Conservation (phyloP, 2,329 filamentous ascomycete genomes). For the Trichoderma guizhouense region DNA sequence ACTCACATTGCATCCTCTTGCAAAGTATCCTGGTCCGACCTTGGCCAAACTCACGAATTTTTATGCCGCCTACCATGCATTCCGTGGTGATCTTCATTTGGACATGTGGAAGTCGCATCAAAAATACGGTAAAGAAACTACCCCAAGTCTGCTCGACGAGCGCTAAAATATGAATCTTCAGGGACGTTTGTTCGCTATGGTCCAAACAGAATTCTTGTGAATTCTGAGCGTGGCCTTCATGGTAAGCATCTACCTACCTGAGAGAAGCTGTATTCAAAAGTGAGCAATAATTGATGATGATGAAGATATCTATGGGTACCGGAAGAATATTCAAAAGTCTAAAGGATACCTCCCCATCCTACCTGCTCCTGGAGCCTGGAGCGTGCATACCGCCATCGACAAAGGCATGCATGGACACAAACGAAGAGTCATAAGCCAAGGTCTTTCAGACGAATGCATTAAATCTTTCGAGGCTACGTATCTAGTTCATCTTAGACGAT, state of each 20-base stretch:
- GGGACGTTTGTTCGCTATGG: neutral
- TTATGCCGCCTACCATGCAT: conserved; percentile 15
- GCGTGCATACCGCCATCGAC: neutral
- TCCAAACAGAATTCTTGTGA: neutral
- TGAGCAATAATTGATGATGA: neutral
- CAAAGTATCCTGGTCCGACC: conserved; percentile 16
- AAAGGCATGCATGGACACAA: neutral
- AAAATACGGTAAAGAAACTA: conserved; percentile 4
- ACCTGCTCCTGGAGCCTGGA: neutral
- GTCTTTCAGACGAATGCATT: neutral
- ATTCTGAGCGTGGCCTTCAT: conserved; percentile 7
- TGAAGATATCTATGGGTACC: neutral
- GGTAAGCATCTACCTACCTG: neutral
- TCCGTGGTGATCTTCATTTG: conserved; percentile 9
- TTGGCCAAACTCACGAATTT: conserved; percentile 12
- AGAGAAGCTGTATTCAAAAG: too few relatives aligned
- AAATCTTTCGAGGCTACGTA: neutral
- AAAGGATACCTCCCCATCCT: neutral
- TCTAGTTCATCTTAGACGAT: neutral
- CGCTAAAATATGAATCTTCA: neutral
- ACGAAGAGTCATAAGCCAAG: conserved; percentile 1
- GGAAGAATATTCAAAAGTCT: neutral
- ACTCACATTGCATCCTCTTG: conserved; percentile 8
- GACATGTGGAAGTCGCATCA: conserved; percentile 7
- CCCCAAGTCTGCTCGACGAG: neutral